Conservation (phyloP, 768 basidiomycete species). For the Mycena rebaudengoi region DNA sequence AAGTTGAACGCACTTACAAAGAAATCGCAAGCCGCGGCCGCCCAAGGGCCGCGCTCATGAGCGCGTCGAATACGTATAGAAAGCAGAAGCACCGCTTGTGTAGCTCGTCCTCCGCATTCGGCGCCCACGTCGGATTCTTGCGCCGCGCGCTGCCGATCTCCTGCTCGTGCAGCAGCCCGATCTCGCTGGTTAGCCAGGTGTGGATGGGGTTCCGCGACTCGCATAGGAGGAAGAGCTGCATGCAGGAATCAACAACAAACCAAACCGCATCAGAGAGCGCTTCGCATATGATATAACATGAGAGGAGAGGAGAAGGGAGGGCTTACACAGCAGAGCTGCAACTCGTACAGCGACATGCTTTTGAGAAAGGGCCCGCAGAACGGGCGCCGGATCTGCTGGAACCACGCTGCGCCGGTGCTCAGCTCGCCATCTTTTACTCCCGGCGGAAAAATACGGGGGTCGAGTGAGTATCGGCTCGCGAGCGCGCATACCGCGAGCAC, state of each 20-base stretch:
- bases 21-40: constrained; percentile 50
- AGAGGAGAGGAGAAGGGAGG: constrained; percentile 15
- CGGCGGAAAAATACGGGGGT: constrained; percentile 48
- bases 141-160: constrained; percentile 56
- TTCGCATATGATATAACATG: constrained; percentile 48
- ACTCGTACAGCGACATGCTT: constrained; percentile 61
- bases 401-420: constrained; percentile 53
- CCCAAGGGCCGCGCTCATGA: constrained; percentile 51
- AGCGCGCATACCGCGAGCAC: constrained; percentile 63
- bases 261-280: constrained; percentile 48
- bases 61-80: constrained; percentile 40
- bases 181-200: constrained; percentile 51
- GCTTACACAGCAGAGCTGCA: constrained; percentile 60
- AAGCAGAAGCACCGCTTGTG: constrained; percentile 50
- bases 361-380: constrained; percentile 54
- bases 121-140: constrained; percentile 39
- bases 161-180: constrained; percentile 57
- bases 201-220: too few relatives aligned
- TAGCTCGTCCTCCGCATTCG: constrained; percentile 42
- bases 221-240: too few relatives aligned
- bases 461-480: constrained; percentile 51
- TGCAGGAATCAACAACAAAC: constrained; percentile 48
- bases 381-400: constrained; percentile 57
- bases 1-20: too few relatives aligned
- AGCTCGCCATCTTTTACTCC: constrained; percentile 24